Conservation (phyloP, 306 rosid genomes). For the Prunus armeniaca region DNA sequence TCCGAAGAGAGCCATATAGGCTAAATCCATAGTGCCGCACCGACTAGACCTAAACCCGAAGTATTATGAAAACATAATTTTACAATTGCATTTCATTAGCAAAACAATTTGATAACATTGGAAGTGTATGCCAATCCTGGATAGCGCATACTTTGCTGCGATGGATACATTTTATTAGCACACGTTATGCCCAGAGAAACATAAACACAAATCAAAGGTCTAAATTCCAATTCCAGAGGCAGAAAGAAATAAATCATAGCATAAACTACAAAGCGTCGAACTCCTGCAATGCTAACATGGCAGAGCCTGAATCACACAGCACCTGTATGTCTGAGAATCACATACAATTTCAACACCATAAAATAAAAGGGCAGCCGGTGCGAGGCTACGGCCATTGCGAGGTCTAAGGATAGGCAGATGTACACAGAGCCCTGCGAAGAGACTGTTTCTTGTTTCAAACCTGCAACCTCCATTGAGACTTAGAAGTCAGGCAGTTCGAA, state of each 20-base stretch:
- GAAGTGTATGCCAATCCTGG: too few species aligned
- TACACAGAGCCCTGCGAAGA: neutral
- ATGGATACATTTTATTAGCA: neutral
- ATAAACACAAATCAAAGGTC: neutral
- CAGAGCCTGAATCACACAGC: neutral
- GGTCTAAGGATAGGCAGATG: neutral
- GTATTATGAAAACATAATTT: too few species aligned
- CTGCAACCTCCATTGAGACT: neutral
- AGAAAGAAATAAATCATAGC: neutral
- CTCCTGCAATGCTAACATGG: neutral
- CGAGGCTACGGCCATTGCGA: neutral
- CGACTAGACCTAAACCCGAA: too few species aligned
- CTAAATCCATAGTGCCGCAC: too few species aligned
- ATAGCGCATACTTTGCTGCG: too few species aligned
- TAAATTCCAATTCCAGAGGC: neutral
- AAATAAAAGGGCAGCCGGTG: too few species aligned
- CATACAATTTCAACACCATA: neutral
- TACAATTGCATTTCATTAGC: too few species aligned
- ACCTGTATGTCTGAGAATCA: neutral
- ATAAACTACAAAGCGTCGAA: neutral
- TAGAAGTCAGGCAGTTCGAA: neutral
- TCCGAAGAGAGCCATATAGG: accelerated
- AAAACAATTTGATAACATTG: too few species aligned
- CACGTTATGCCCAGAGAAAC: neutral
- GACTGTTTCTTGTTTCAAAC: neutral